phyloP scores from a whole-genome alignment of 352 stramenopile species.

The Phytophthora pluvialis region DNA sequence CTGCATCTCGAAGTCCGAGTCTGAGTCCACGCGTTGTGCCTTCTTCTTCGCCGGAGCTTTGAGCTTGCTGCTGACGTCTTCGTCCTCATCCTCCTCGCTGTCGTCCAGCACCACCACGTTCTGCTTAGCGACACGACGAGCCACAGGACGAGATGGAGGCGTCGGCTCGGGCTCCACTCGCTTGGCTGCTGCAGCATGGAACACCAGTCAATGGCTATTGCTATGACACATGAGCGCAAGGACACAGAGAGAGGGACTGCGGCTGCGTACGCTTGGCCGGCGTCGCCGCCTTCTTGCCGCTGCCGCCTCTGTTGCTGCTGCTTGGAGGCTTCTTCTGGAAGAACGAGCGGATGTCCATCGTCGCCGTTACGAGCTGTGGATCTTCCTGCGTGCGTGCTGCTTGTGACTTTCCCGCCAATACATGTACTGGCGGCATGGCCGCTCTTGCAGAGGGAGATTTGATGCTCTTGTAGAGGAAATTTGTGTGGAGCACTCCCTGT shows the following conservation, averaged over 20 bases:
- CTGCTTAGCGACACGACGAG: slow-evolving; percentile 41
- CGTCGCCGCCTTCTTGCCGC: slow-evolving; percentile 35
- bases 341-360: slow-evolving; percentile 88
- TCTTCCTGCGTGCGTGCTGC: slow-evolving; percentile 19
- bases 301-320: slow-evolving; percentile 1
- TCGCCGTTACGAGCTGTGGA: slow-evolving; percentile 20
- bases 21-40: slow-evolving; percentile 25
- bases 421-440: not conserved
- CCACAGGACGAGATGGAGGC: slow-evolving; percentile 23
- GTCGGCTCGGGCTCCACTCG: slow-evolving; percentile 39
- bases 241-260: not conserved
- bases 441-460: slow-evolving; percentile 29
- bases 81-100: slow-evolving; percentile 53
- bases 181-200: slow-evolving; percentile 19
- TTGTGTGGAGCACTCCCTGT: slow-evolving; percentile 15
- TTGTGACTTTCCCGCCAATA: slow-evolving; percentile 40
- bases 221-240: not conserved
- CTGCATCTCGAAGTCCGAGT: slow-evolving; percentile 53
- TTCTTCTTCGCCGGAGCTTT: slow-evolving; percentile 41
- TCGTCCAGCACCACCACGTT: slow-evolving; percentile 63
- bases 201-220: slow-evolving; percentile 11
- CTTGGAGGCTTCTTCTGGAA: slow-evolving; percentile 63
- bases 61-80: slow-evolving; percentile 17
- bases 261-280: slow-evolving; percentile 34
- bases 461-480: slow-evolving; percentile 7